Percentiles rank a stretch among this genome's conserved stretches.
phyloP scores from a whole-genome alignment of 192 early-diverging fungal genomes.

The Borealophlyctis nickersoniae region DNA sequence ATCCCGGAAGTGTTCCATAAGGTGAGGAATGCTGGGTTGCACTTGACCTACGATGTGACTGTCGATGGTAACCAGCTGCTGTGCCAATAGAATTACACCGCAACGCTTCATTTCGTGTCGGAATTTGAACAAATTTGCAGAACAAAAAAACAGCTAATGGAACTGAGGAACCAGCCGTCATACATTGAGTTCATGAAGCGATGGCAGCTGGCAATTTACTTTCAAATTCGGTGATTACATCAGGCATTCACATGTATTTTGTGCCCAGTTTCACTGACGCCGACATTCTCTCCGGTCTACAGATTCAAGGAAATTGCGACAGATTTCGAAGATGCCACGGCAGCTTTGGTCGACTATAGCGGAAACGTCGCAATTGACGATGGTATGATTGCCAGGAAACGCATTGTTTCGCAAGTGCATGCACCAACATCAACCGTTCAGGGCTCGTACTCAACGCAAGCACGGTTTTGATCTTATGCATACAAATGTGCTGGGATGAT shows the following conservation, averaged over 20 bases:
- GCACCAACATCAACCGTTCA: background rate
- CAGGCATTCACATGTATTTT: background rate
- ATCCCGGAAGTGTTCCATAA: constrained; percentile 69
- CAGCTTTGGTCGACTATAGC: constrained; percentile 2
- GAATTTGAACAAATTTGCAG: constrained; percentile 22
- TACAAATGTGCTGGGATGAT: constrained; percentile 36
- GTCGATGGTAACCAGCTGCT: too few species aligned
- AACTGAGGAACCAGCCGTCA: constrained; percentile 23
- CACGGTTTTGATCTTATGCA: constrained; percentile 18
- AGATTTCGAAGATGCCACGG: constrained; percentile 21
- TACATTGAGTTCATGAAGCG: constrained; percentile 41
- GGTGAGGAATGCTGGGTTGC: constrained; percentile 31
- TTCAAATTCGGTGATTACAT: constrained; percentile 39
- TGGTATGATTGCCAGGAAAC: background rate
- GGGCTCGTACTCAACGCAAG: constrained; percentile 17
- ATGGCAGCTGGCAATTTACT: constrained; percentile 48
- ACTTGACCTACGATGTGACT: too few species aligned
- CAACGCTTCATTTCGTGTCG: constrained; percentile 24
- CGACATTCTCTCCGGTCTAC: background rate
- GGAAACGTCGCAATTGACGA: background rate
- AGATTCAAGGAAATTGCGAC: constrained; percentile 40
- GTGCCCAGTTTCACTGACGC: background rate
- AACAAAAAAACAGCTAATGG: constrained; percentile 3
- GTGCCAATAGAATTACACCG: constrained; percentile 28
- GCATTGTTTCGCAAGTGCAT: background rate